Evolutionary conservation across 805 yeast genomes (phyloP), one percentile per base, ranked within the genome.

Genomic region (Candida chilensis): DNA sequence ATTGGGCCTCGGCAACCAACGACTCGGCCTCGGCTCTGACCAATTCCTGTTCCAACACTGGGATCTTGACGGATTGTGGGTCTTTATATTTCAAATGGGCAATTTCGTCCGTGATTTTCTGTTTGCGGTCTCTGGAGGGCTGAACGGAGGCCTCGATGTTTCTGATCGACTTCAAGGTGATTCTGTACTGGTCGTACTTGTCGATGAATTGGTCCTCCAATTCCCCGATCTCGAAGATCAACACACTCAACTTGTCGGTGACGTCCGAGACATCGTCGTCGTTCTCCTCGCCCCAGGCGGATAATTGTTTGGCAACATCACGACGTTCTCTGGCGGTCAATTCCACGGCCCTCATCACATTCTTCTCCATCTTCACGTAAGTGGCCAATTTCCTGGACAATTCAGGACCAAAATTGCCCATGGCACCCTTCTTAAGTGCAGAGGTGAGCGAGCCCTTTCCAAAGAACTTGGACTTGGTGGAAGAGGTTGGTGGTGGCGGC

Each of bases 21-120:
- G 96, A 86, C 68, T 92, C 97, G 43, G 97, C 97, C 71, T 90
- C 98, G 31, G 97, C 96, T 64, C 98, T 80, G 44, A 92, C 97
- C 57, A 92, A 75, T 67, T 92, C 97, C 69, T 92, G 97, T 72
- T 90, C 98, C 59, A 90, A 76, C 32, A 88, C 90, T 42, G 84
- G 78, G 44, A 90, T 83, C 72, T 90, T 90, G 58, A 96, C 94
- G 32, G 96, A 86, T 65, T 83, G 86, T 40, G 98, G 97, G 62
- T 90, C 97, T 74, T 90, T 90, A 74, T 92, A 92, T 70, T 92
- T 92, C 64, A 90, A 76, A 64, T 85, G 86, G 40, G 97, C 97
- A 64, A 90, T 90, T 67, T 88, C 88, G 61, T 90, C 96, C 43
- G 97, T 87, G 59, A 90, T 84, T 67, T 88, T 88, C 59, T 85